Evolutionary conservation across 1,139 yeast species (phyloP).

Genomic region (Yamadazyma aaseri): DNA sequence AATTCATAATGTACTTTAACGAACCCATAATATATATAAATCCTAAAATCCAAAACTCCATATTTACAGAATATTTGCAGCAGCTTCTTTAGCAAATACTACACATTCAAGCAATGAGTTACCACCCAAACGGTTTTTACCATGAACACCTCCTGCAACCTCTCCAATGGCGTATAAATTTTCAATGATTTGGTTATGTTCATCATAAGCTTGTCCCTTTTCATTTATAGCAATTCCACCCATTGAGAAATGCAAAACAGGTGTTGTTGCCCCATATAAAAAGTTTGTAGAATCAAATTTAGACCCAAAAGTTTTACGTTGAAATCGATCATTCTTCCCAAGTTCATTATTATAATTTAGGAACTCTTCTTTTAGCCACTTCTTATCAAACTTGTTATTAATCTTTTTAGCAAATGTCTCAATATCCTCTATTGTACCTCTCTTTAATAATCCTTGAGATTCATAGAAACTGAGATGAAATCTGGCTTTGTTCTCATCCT

Average conservation of each 20-base stretch:
- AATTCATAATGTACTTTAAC: background rate
- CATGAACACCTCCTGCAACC: conserved; percentile 41
- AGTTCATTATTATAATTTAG: conserved; percentile 14
- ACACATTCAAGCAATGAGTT: conserved; percentile 40
- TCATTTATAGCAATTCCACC: conserved; percentile 36
- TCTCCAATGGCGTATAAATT: conserved; percentile 39
- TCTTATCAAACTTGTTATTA: conserved; percentile 14
- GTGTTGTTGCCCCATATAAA: conserved; percentile 36
- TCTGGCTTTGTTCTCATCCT: conserved; percentile 28
- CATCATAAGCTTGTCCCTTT: conserved; percentile 24
- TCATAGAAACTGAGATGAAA: conserved; percentile 31
- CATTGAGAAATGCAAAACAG: conserved; percentile 41
- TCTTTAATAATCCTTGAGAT: conserved; percentile 25
- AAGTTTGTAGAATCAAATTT: conserved; percentile 15
- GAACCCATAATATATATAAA: background rate
- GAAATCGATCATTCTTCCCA: conserved; percentile 18
- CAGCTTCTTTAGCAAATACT: conserved; percentile 32
- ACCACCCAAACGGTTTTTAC: conserved; percentile 38
- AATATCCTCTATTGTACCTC: conserved; percentile 25
- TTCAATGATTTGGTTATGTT: conserved; percentile 17
- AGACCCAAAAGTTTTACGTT: conserved; percentile 24
- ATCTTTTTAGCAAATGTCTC: conserved; percentile 14
- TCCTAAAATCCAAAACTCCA: too few species aligned
- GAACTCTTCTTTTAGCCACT: conserved; percentile 15
- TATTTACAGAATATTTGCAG: conserved; percentile 5